phyloP scores from a whole-genome alignment of 306 rosid species.

The Nissolia schottii region DNA sequence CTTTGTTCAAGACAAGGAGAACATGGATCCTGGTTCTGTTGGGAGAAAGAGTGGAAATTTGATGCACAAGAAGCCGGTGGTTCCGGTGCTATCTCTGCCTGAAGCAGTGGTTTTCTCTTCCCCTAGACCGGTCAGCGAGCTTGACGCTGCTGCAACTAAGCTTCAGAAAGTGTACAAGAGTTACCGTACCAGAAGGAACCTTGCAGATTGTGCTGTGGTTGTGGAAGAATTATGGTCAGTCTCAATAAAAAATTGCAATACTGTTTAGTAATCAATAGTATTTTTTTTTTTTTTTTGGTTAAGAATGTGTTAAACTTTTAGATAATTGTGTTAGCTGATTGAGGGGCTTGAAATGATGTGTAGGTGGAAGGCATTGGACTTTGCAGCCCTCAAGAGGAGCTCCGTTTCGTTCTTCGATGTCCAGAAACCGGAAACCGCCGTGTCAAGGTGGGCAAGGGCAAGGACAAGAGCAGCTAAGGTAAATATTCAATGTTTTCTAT shows the following conservation, averaged over 20 bases:
- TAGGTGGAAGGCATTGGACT: conserved; percentile 81
- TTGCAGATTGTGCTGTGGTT: conserved; percentile 92
- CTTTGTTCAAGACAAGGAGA: conserved; percentile 28
- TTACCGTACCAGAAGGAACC: conserved; percentile 85
- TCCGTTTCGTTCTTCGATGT: conserved; percentile 59
- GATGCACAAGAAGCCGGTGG: conserved; percentile 22
- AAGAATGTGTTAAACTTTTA: not conserved
- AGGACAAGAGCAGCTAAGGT: conserved; percentile 75
- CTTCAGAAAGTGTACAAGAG: conserved; percentile 84
- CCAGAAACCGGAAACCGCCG: conserved; percentile 61
- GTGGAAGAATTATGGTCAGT: conserved; percentile 80
- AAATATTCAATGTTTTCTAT: not conserved
- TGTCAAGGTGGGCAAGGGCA: conserved; percentile 76
- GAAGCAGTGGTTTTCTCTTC: conserved; percentile 42
- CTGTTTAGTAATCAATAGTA: too few relatives aligned
- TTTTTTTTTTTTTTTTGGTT: not conserved
- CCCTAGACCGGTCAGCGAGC: conserved; percentile 61
- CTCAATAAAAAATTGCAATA: not conserved
- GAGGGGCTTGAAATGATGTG: not conserved
- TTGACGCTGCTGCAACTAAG: conserved; percentile 78
- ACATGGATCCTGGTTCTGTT: conserved; percentile 16
- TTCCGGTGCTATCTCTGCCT: conserved; percentile 53
- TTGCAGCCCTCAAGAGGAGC: conserved; percentile 55
- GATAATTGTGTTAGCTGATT: not conserved
- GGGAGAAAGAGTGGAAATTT: conserved; percentile 15